phyloP scores from a whole-genome alignment of 306 rosid species.

The Gastrolobium villosum region DNA sequence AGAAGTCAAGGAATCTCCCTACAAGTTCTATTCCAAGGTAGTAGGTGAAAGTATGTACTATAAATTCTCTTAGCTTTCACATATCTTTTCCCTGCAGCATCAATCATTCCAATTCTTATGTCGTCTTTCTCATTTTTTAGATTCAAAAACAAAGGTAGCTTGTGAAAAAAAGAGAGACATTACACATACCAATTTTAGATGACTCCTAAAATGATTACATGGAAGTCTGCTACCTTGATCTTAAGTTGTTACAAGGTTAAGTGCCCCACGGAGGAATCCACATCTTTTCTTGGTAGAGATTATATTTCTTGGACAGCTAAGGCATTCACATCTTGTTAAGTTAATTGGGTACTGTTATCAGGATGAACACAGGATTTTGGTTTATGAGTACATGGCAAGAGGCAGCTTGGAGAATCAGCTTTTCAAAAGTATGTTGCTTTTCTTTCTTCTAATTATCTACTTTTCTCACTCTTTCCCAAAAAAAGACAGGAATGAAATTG shows the following conservation, averaged over 20 bases:
- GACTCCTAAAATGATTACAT: constrained; percentile 60
- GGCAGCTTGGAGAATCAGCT: constrained; percentile 86
- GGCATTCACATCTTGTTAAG: constrained; percentile 83
- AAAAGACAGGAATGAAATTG: not conserved
- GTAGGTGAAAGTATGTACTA: constrained; percentile 53
- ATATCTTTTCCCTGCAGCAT: constrained; percentile 26
- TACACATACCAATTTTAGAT: constrained; percentile 44
- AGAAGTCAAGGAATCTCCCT: constrained; percentile 57
- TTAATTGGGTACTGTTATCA: constrained; percentile 82
- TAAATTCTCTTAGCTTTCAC: constrained; percentile 47
- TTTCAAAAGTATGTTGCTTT: constrained; percentile 70
- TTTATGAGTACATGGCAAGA: constrained; percentile 81
- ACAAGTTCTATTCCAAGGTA: constrained; percentile 42
- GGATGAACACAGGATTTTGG: constrained; percentile 80
- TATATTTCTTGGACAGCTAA: constrained; percentile 81
- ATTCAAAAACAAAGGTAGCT: constrained; percentile 40
- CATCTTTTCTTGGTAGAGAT: constrained; percentile 68
- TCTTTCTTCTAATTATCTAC: not conserved
- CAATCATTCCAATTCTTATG: constrained; percentile 38
- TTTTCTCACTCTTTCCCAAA: not conserved
- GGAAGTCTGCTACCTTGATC: constrained; percentile 71
- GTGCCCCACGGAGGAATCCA: constrained; percentile 48
- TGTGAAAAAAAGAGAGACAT: constrained; percentile 36
- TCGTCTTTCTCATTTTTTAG: constrained; percentile 40
- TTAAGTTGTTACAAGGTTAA: constrained; percentile 67